phyloP scores from a whole-genome alignment of 2,329 filamentous ascomycete species.

The Monosporascus sp. region DNA sequence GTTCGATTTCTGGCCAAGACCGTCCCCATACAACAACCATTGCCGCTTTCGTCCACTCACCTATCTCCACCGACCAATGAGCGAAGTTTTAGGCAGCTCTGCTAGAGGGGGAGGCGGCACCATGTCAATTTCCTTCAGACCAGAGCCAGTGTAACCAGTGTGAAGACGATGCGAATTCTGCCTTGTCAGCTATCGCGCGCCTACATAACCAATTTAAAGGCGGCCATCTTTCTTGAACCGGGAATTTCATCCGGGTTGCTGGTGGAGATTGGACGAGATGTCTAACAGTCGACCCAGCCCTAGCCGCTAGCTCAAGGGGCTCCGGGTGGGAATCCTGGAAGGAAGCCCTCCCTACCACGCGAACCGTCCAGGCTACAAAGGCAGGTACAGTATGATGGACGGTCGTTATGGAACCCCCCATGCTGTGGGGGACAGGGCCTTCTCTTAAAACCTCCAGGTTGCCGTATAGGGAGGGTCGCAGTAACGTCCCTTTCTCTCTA shows the following conservation, averaged over 20 bases:
- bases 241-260: not conserved
- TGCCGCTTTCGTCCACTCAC: not conserved
- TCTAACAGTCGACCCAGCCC: not conserved
- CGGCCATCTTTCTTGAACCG: not conserved
- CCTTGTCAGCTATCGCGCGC: not conserved
- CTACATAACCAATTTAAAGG: not conserved
- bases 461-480: not conserved
- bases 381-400: not conserved
- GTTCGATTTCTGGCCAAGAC: not conserved
- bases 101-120: not conserved
- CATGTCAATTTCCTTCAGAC: not conserved
- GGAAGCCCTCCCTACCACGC: not conserved
- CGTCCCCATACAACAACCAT: not conserved
- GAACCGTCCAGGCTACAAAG: not conserved
- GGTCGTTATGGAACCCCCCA: not conserved
- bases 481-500: constrained; percentile 8
- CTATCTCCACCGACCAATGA: not conserved
- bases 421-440: not conserved
- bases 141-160: not conserved
- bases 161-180: not conserved
- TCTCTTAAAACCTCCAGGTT: not conserved
- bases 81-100: not conserved
- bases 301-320: not conserved
- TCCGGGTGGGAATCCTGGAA: too few relatives aligned
- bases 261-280: not conserved